These are phyloP conservation scores for Candida alai DNA, from an alignment of 805 yeast species.

Conservation along the genomic window DNA sequence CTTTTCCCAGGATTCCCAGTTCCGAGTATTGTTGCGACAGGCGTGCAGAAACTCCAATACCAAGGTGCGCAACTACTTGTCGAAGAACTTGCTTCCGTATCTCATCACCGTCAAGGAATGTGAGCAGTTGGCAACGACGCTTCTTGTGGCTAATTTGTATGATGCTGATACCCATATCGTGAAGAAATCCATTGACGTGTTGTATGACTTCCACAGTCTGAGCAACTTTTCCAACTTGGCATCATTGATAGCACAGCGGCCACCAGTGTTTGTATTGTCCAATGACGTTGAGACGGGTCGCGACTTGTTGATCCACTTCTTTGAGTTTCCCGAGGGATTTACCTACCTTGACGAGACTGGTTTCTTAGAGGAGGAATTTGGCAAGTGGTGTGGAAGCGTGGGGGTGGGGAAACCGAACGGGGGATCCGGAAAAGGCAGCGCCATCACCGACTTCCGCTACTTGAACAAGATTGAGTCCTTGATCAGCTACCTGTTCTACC, in stretches of 20 bases:
- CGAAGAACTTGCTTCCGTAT: conserved; percentile 45
- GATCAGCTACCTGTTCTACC: conserved; percentile 21
- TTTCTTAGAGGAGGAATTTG: conserved; percentile 62
- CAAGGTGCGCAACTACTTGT: conserved; percentile 52
- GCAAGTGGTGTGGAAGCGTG: conserved; percentile 62
- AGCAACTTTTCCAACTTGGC: conserved; percentile 40
- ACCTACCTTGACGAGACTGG: conserved; percentile 55
- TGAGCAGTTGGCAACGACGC: conserved; percentile 46
- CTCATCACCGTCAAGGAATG: conserved; percentile 34
- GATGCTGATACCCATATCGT: conserved; percentile 42
- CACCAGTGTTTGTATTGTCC: conserved; percentile 44
- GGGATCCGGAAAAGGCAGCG: no score
- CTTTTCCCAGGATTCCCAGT: conserved; percentile 55
- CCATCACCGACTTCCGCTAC: conserved; percentile 40
- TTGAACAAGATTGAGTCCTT: conserved; percentile 45
- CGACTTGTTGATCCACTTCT: conserved; percentile 54
- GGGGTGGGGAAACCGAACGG: no score
- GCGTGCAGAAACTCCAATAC: conserved; percentile 54
- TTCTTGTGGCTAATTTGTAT: conserved; percentile 64
- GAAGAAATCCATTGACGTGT: conserved; percentile 15
- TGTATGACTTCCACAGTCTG: conserved; percentile 18
- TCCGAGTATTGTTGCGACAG: conserved; percentile 62
- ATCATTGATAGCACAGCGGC: conserved; percentile 49
- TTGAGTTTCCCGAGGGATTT: conserved; percentile 70
- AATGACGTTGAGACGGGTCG: conserved; percentile 24